Base-by-base conservation (phyloP, 2,329 filamentous ascomycete genomes). In the Xylaria sp. region DNA sequence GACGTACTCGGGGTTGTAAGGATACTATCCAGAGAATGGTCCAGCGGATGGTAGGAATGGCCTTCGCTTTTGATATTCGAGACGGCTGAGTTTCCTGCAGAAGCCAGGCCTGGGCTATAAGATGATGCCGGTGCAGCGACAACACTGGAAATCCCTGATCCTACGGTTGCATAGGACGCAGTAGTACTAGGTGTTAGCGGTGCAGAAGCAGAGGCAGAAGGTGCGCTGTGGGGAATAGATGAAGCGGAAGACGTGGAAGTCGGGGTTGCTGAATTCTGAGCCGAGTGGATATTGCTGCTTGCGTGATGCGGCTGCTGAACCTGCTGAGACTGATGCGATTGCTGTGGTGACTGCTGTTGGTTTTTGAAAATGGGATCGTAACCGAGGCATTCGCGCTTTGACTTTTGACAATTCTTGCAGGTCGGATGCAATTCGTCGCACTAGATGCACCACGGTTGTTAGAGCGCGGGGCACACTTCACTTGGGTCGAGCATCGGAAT, bases 351-450 rank as follows among this genome's bases (percentile, higher is more conserved):
- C 29, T 68, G 68, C 70, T 89, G 87, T 65, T 85, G 85, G 68
- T 85, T 85, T 77, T 92, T 91, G 80, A 94, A 95, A 72, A 94
- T 91, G 37, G 91, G 91, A 72, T 95, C 91, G 85, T 95, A 95
- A 57, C 91, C 91, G 49, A 93, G 75, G 73, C 91, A 95, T 71
- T 94, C 91, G 72, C 91, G 90, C 79, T 94, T 95, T 69, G 90
- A 93, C 77, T 95, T 95, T 73, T 90, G 89, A 79, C 91, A 95
- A 74, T 95, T 92, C 79, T 92, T 89, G 82, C 95, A 99, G 62
- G 90, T 88, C 21, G 95, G 95, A 77, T 97, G 93, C 63, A 87
- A 88, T 83, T 99, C 95, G 85, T 98, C 95, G 80, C 95, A 99
- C 95, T 97, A 76, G 68, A 69, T 65, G 44, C 23, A 60, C 37